phyloP scores from a whole-genome alignment of 805 yeast species.

The Dipodascus albidus region DNA sequence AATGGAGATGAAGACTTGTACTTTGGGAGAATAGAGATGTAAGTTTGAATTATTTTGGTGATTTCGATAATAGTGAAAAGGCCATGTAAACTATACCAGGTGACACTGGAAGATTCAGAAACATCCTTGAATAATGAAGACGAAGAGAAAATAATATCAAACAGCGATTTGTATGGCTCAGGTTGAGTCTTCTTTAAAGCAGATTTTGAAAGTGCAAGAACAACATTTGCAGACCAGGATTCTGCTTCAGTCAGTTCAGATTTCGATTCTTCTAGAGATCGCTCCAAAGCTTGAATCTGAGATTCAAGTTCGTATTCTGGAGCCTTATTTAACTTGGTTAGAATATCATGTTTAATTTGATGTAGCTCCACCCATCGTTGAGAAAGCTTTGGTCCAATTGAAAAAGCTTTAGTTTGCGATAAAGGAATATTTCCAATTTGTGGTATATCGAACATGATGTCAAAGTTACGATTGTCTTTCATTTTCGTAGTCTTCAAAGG shows the following conservation, averaged over 20 bases:
- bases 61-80: not conserved
- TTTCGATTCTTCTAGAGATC: constrained; percentile 8
- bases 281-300: constrained; percentile 13
- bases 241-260: constrained; percentile 28
- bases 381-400: constrained; percentile 19
- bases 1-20: not conserved
- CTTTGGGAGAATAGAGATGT: not conserved
- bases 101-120: not conserved
- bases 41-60: not conserved
- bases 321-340: constrained; percentile 23
- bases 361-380: constrained; percentile 28
- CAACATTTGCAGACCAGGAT: constrained; percentile 24
- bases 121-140: not conserved
- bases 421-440: constrained; percentile 22
- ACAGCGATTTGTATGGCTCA: constrained; percentile 4
- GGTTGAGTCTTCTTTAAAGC: constrained; percentile 6
- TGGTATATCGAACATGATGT: constrained; percentile 42
- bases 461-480: constrained; percentile 50
- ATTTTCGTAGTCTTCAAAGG: constrained; percentile 7
- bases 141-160: not conserved
- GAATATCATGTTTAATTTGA: constrained; percentile 29
- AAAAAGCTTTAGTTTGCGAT: constrained; percentile 16
- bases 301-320: constrained; percentile 4
- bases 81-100: not conserved
- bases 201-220: constrained; percentile 11